Percentiles rank a stretch among this genome's conserved stretches.
These are phyloP conservation scores for Debaryomyces sp. DNA, from an alignment of 1,139 yeast species.

Conservation along the genomic window DNA sequence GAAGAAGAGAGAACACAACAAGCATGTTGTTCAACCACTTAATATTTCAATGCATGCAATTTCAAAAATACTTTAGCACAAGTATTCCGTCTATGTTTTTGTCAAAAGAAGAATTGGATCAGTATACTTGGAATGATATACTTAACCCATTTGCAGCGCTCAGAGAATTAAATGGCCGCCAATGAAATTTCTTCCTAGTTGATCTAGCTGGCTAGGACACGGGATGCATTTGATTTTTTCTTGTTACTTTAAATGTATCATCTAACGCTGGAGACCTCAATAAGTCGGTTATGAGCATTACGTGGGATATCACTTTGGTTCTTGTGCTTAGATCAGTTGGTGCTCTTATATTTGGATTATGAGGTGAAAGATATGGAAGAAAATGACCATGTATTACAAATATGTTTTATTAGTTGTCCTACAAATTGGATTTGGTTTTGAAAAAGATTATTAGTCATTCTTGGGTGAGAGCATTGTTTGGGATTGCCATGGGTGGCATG, in stretches of 20 bases:
- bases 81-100: constrained; percentile 37
- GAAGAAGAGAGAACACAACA: constrained; percentile 27
- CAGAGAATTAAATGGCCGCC: constrained; percentile 15
- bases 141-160: constrained; percentile 33
- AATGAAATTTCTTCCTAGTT: constrained; percentile 26
- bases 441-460: constrained; percentile 58
- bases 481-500: constrained; percentile 71
- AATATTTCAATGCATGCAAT: constrained; percentile 28
- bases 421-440: constrained; percentile 69
- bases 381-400: constrained; percentile 64
- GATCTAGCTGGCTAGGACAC: constrained; percentile 53
- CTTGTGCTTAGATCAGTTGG: constrained; percentile 73
- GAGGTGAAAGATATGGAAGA: constrained; percentile 66
- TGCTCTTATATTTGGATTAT: constrained; percentile 62
- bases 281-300: constrained; percentile 49
- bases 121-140: constrained; percentile 31
- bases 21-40: constrained; percentile 37
- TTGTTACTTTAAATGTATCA: constrained; percentile 59
- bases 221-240: constrained; percentile 77
- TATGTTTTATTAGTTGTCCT: constrained; percentile 52
- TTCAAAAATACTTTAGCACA: constrained; percentile 27
- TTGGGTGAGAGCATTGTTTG: constrained; percentile 67
- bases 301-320: constrained; percentile 76
- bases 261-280: constrained; percentile 52
- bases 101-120: constrained; percentile 30